These are phyloP conservation scores for Vaccinium vitisidaea DNA, from an alignment of 148 eudicot genomes.

Conservation along the genomic window DNA sequence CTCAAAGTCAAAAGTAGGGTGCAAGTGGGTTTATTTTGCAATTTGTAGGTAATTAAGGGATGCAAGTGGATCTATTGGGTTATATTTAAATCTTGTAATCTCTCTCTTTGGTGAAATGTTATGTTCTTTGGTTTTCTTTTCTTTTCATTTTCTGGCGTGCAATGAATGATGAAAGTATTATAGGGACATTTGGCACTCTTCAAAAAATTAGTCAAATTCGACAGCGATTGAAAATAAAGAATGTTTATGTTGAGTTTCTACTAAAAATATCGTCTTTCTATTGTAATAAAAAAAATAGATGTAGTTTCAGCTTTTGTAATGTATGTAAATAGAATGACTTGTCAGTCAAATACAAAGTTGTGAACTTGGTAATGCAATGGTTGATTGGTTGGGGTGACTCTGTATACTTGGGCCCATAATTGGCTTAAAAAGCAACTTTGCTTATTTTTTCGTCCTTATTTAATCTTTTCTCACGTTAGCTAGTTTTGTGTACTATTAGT, in stretches of 20 bases:
- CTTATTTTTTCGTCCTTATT: no score
- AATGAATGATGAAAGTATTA: not conserved
- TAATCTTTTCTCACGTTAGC: no score
- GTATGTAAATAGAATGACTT: no score
- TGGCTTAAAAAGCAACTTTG: no score
- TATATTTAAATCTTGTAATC: not conserved
- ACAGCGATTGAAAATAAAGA: not conserved
- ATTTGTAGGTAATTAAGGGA: not conserved
- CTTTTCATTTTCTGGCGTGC: not conserved
- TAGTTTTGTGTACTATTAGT: no score
- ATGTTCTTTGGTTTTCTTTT: not conserved
- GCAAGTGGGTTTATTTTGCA: not conserved
- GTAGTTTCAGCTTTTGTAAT: no score
- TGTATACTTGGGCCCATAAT: no score
- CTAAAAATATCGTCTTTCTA: no score
- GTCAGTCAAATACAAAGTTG: not conserved
- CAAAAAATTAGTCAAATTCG: not conserved
- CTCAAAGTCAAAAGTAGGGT: slow-evolving; percentile 1
- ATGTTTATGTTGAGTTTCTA: not conserved
- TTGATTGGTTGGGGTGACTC: not conserved
- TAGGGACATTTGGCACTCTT: not conserved
- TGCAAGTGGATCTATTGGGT: not conserved
- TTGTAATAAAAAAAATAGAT: no score
- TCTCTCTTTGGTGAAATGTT: not conserved
- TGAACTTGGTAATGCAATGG: not conserved